Percentiles rank a stretch among this genome's conserved stretches.
These are phyloP conservation scores for Shiraia bambusicola DNA, from an alignment of 2,329 filamentous ascomycete species.

Conservation along the genomic window DNA sequence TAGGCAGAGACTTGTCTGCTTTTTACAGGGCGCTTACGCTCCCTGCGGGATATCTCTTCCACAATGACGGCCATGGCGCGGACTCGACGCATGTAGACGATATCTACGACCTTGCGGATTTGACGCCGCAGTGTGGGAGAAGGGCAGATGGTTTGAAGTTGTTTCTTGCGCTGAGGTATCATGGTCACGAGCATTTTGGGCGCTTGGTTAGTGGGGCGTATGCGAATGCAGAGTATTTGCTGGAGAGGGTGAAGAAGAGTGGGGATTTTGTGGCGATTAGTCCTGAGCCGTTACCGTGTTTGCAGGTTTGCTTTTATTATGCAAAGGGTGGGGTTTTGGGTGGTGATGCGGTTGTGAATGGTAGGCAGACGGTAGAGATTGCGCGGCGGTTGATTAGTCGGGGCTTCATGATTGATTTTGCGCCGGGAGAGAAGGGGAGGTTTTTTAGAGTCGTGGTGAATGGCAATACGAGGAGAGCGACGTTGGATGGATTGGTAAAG, in stretches of 20 bases:
- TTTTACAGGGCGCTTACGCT: conserved; percentile 86
- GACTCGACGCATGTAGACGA: conserved; percentile 42
- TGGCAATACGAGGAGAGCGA: conserved; percentile 59
- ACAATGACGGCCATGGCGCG: too few relatives aligned
- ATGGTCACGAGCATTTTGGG: conserved; percentile 74
- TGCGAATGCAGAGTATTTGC: conserved; percentile 68
- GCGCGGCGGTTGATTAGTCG: conserved; percentile 55
- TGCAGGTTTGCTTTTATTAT: conserved; percentile 95
- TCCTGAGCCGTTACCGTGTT: conserved; percentile 71
- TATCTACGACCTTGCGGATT: conserved; percentile 84
- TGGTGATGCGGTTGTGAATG: conserved; percentile 52
- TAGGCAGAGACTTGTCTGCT: conserved; percentile 71
- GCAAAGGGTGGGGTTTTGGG: conserved; percentile 59
- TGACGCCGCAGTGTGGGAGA: conserved; percentile 91
- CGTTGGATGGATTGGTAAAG: conserved; percentile 62
- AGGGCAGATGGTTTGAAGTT: conserved; percentile 84
- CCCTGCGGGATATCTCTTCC: conserved; percentile 72
- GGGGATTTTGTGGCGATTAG: conserved; percentile 71
- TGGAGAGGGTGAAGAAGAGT: conserved; percentile 56
- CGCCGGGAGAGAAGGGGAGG: conserved; percentile 61
- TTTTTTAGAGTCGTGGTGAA: conserved; percentile 73
- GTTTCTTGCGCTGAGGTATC: conserved; percentile 85
- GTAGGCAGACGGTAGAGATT: conserved; percentile 57
- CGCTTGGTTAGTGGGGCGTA: conserved; percentile 67
- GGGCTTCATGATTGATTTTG: conserved; percentile 72